Conservation (phyloP, 2,329 filamentous ascomycete genomes). For the Didymellaceae sp. region DNA sequence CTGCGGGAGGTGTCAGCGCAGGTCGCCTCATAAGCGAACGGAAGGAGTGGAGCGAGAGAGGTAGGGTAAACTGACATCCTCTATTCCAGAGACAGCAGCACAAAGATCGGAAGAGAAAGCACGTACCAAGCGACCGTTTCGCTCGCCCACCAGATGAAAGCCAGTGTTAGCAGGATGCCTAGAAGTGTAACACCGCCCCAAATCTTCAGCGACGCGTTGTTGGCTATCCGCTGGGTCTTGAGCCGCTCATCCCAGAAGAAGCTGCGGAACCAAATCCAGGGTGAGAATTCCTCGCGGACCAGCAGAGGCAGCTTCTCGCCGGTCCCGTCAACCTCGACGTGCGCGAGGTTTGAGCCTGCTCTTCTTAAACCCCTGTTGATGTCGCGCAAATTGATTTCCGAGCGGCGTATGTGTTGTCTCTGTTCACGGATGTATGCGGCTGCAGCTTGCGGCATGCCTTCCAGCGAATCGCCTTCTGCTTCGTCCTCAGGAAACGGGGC, state of each 20-base stretch:
- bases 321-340: constrained; percentile 27
- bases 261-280: constrained; percentile 33
- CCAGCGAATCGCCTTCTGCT: constrained; percentile 44
- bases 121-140: constrained; percentile 57
- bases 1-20: constrained; percentile 23
- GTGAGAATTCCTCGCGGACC: constrained; percentile 18
- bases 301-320: constrained; percentile 16
- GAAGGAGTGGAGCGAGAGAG: background rate
- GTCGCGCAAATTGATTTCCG: too few species aligned
- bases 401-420: constrained; percentile 50
- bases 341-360: constrained; percentile 51
- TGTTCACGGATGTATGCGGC: constrained; percentile 50
- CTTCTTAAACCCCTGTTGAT: constrained; percentile 51
- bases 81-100: constrained; percentile 20
- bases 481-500: constrained; percentile 33
- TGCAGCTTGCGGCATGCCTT: constrained; percentile 50
- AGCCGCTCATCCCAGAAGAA: constrained; percentile 37
- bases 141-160: constrained; percentile 57
- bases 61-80: constrained; percentile 14
- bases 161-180: constrained; percentile 49
- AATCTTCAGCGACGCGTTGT: constrained; percentile 18
- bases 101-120: constrained; percentile 12
- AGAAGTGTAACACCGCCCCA: constrained; percentile 48
- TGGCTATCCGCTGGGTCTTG: constrained; percentile 22
- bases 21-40: background rate